These are phyloP conservation scores for Zymoseptoria brevis DNA, from an alignment of 2,329 filamentous ascomycete genomes.

Conservation along the genomic window DNA sequence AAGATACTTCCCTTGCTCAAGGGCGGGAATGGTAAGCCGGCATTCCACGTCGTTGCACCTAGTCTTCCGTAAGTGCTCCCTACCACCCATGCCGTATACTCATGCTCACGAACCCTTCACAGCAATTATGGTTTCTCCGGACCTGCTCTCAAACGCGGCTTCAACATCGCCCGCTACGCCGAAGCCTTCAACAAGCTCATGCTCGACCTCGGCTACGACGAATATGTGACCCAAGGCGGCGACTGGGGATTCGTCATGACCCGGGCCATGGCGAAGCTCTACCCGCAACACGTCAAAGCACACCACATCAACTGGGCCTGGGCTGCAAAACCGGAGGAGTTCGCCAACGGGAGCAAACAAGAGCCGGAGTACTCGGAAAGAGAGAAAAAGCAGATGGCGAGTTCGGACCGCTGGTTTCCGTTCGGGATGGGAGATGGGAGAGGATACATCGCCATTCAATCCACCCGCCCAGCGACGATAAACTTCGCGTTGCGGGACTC, in stretches of 20 bases:
- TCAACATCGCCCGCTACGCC: conserved; percentile 47
- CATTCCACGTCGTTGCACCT: conserved; percentile 61
- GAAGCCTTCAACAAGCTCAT: conserved; percentile 52
- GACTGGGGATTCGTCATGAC: conserved; percentile 49
- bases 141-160: conserved; percentile 43
- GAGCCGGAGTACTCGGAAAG: conserved; percentile 37
- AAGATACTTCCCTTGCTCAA: conserved; percentile 50
- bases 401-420: conserved; percentile 42
- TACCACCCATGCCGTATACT: not conserved
- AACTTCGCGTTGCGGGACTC: conserved; percentile 62
- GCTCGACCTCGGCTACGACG: conserved; percentile 50
- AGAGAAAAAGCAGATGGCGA: conserved; percentile 45
- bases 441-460: conserved; percentile 52
- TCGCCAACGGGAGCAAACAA: conserved; percentile 4
- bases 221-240: conserved; percentile 52
- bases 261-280: conserved; percentile 52
- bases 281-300: conserved; percentile 49
- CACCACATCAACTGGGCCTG: conserved; percentile 35
- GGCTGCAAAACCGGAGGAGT: conserved; percentile 37
- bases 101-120: conserved; percentile 30
- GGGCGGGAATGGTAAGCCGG: conserved; percentile 33
- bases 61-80: conserved; percentile 22
- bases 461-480: conserved; percentile 64
- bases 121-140: conserved; percentile 59
- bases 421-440: conserved; percentile 35